These are phyloP conservation scores for Pichiaceae sp. DNA, from an alignment of 1,139 yeast genomes.

Conservation along the genomic window DNA sequence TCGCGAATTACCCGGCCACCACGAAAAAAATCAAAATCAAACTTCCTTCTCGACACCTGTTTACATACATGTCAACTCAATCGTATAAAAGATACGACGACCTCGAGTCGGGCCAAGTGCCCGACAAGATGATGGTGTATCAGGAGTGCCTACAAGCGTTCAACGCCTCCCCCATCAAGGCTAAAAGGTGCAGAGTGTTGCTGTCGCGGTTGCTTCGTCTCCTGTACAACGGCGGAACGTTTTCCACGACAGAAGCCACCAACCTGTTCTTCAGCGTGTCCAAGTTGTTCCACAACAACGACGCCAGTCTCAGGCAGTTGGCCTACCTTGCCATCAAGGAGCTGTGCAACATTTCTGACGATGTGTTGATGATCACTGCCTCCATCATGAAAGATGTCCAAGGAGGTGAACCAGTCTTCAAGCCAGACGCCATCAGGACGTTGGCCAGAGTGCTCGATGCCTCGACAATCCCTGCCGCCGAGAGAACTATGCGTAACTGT, in stretches of 20 bases:
- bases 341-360: constrained; percentile 74
- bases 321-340: constrained; percentile 93
- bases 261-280: constrained; percentile 89
- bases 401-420: constrained; percentile 74
- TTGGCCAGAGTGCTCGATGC: constrained; percentile 85
- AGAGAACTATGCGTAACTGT: constrained; percentile 85
- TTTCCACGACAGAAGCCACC: constrained; percentile 87
- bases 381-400: constrained; percentile 98
- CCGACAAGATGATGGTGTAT: constrained; percentile 95
- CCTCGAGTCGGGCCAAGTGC: constrained; percentile 51
- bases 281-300: constrained; percentile 89
- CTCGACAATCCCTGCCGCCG: constrained; percentile 89
- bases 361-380: constrained; percentile 94
- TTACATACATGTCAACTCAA: constrained; percentile 58
- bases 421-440: constrained; percentile 93
- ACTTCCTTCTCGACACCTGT: neutral
- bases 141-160: constrained; percentile 93
- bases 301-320: constrained; percentile 83
- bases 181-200: constrained; percentile 75
- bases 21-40: neutral
- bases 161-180: constrained; percentile 85
- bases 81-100: constrained; percentile 83
- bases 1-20: neutral
- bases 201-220: constrained; percentile 66
- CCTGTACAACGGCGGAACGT: constrained; percentile 76